Evolutionary conservation across 805 yeast species (phyloP), one percentile per base, ranked within the genome.

Genomic region (Teunomyces cretensis): DNA sequence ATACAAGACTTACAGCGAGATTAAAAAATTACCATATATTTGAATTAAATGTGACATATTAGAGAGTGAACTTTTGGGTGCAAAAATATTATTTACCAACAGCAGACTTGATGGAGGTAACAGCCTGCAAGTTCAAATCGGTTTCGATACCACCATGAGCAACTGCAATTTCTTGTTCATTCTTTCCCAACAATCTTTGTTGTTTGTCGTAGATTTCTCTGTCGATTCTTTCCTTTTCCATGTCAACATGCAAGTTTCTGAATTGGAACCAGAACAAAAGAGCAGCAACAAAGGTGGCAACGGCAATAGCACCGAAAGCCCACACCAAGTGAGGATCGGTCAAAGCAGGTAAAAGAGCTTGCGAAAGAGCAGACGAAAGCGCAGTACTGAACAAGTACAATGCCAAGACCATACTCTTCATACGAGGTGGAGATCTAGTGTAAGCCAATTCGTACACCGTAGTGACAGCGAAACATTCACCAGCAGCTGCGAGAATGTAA

Each of bases 361-460:
- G 71, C 4, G 72, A 65, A 39, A 77, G 61, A 11, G 81, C 81
- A 14, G 80, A 70, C 4, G 79, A 65, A 47, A 77, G 42, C 2
- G 81, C 78, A 39, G 72, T 65, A 37, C 72, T 72, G 49, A 72
- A 65, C 42, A 68, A 61, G 58, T 65, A 67, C 41, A 68, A 52
- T 11, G 81, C 76, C 66, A 75, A 63, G 11, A 77, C 80, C 46
- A 78, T 64, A 35, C 80, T 75, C 55, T 74, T 72, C 76, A 77
- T 71, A 33, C 68, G 62, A 5, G 66, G 71, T 22, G 82, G 80
- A 6, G 81, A 65, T 55, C 76, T 64, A 2, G 79, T 69, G 58
- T 78, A 79, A 1, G 83, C 82, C 45, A 77, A 61, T 57, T 78
- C 81, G 53, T 77, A 78, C 30, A 74, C 79, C 9, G 81, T 76